Base-by-base conservation (phyloP, 495 filamentous ascomycete species). In the Lichina pygmaea region DNA sequence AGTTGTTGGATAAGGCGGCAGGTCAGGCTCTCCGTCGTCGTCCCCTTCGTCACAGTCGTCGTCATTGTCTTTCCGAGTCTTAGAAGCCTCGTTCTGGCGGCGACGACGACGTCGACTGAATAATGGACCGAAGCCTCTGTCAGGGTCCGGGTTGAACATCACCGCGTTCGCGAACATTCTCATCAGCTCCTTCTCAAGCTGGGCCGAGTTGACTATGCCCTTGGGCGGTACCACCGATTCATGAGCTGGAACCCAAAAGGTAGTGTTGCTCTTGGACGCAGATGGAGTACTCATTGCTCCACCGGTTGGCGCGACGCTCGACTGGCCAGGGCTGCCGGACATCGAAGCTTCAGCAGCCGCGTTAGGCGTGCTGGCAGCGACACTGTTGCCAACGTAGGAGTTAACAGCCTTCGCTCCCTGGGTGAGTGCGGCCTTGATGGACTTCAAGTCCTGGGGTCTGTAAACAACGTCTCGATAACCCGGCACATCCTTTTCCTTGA, bases 111-210 rank as follows among this genome's bases (percentile, higher is more conserved):
- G 24, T 24, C 24, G 24, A 4, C 69, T 58, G 51, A 79, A 78
- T 3, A 63, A 62, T 3, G 66, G 70, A 0, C 78, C 77, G 36
- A 81, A 71, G 0, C 78, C 77, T 36, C 78, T 74, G 32, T 65
- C 58, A 0, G 77, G 70, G 48, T 81, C 72, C 0, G 78, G 72
- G 51, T 95, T 97, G 67, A 84, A 97, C 89, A 95, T 94, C 54
- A 93, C 75, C 11, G 86, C 86, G 54, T 97, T 97, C 44, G 81
- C 78, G 54, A 94, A 94, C 78, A 95, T 93, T 52, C 86, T 80
- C 50, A 89, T 83, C n/a, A 97, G 59, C 55, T 94, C 86, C 51
- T 86, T 84, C 55, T 97, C 89, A 11, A 97, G 65, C 56, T 97
- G 89, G 4, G 75, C 70, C n/a, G 75, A 81, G 60, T 95, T 97